phyloP scores from a whole-genome alignment of 257 asterid species.

The Mitragyna speciosa region DNA sequence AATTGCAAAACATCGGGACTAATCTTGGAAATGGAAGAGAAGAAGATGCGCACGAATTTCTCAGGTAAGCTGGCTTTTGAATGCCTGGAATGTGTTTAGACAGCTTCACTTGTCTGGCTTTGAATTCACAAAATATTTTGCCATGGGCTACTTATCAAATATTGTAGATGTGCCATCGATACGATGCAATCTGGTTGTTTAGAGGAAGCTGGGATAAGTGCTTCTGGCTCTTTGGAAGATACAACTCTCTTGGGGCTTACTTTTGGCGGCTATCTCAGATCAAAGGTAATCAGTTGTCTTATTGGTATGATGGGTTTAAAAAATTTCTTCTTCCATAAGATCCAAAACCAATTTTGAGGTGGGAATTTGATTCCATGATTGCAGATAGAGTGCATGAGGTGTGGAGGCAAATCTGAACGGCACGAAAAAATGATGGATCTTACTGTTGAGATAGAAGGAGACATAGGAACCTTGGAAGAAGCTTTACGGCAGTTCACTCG shows the following conservation, averaged over 20 bases:
- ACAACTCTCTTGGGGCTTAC: slow-evolving; percentile 75
- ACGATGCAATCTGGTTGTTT: slow-evolving; percentile 71
- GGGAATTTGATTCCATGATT: slow-evolving; percentile 14
- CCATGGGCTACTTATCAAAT: slow-evolving; percentile 4
- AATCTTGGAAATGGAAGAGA: slow-evolving; percentile 73
- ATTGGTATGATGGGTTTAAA: slow-evolving; percentile 13
- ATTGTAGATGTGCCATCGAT: slow-evolving; percentile 63
- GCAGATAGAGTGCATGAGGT: slow-evolving; percentile 83
- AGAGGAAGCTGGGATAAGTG: slow-evolving; percentile 49
- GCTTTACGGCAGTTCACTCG: slow-evolving; percentile 66
- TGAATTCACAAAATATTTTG: background rate
- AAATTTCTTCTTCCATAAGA: background rate
- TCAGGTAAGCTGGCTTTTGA: slow-evolving; percentile 47
- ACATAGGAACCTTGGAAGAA: slow-evolving; percentile 68
- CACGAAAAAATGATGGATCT: slow-evolving; percentile 88
- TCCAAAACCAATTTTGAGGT: background rate
- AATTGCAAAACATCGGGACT: slow-evolving; percentile 57
- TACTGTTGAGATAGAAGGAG: slow-evolving; percentile 82
- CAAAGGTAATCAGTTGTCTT: slow-evolving; percentile 55
- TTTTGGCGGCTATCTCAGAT: slow-evolving; percentile 85
- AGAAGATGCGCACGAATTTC: slow-evolving; percentile 94
- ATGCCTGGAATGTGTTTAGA: background rate
- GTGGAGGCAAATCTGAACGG: slow-evolving; percentile 65
- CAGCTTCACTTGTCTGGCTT: background rate
- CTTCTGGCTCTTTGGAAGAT: slow-evolving; percentile 49